Conservation (phyloP, 768 basidiomycete species). For the Termitomyces sp. region DNA sequence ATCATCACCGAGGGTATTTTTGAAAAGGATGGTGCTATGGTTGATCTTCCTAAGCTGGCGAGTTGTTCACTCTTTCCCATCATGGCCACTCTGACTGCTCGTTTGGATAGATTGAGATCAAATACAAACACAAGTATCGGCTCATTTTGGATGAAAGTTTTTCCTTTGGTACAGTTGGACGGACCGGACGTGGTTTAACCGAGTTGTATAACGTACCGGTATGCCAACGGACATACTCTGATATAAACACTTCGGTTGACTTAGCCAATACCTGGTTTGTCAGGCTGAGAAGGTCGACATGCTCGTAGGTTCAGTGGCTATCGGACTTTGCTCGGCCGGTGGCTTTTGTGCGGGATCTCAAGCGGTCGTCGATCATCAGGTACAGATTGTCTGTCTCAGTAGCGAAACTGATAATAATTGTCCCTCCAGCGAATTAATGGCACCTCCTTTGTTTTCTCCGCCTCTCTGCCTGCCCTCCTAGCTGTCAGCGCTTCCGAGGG, state of each 20-base stretch:
- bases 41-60: slow-evolving; percentile 89
- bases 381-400: slow-evolving; percentile 18
- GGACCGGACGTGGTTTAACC: slow-evolving; percentile 92
- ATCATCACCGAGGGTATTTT: slow-evolving; percentile 98
- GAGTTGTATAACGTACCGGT: slow-evolving; percentile 94
- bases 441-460: slow-evolving; percentile 93
- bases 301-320: slow-evolving; percentile 88
- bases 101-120: slow-evolving; percentile 76
- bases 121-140: slow-evolving; percentile 93
- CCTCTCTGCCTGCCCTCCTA: slow-evolving; percentile 87
- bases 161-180: slow-evolving; percentile 90
- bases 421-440: slow-evolving; percentile 83
- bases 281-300: slow-evolving; percentile 91
- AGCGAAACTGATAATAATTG: neutral
- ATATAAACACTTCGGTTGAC: neutral
- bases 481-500: slow-evolving; percentile 86
- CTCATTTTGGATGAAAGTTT: slow-evolving; percentile 91
- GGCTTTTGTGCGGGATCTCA: slow-evolving; percentile 94
- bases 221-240: slow-evolving; percentile 21
- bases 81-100: neutral
- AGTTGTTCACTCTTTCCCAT: slow-evolving; percentile 24
- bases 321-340: slow-evolving; percentile 76
- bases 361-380: slow-evolving; percentile 86
- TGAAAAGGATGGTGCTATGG: slow-evolving; percentile 90
- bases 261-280: neutral